Base-by-base conservation (phyloP, 208 protist genomes). In the Leishmania amazonensis region DNA sequence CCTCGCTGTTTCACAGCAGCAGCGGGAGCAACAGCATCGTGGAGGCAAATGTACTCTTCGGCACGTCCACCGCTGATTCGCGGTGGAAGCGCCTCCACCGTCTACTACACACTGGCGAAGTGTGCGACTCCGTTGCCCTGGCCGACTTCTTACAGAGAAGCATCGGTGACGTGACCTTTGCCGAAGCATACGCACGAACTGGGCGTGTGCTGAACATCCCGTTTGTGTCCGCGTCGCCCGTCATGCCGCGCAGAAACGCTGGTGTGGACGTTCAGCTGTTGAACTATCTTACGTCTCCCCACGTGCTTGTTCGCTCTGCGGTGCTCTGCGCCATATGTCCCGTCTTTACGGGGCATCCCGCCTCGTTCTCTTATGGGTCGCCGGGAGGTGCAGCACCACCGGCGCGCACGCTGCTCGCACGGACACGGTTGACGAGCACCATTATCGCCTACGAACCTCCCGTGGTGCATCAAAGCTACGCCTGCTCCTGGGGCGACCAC, bases 141-240 rank as follows among this genome's bases (percentile, higher is more conserved):
- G 77, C 87, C 31, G 57, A 88, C 6, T 96, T 96, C 83, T 51
- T 88, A 54, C 83, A 87, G 53, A 75, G 81, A 42, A 89, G 82
- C 64, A 79, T 95, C 21, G 95, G 94, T 2, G 92, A 97, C 24
- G 77, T 95, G 7, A 97, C 94, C 13, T 97, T 98, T 83, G 72
- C 84, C 62, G 94, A 98, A 75, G 94, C 94, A 13, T 98, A 95
- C 78, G 71, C 89, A 54, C 76, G 73, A 47, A 97, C 94, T 6
- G 91, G 93, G 24, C 87, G 90, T 28, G 85, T 95, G 35, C 79
- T 98, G 70, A 97, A 98, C 85, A 95, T 98, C 54, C 88, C 88
- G 17, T 94, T 90, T 75, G 72, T 75, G 31, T 64, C 85, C 11
- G 78, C 81, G n/a, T 54, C 45, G 11, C 38, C 19, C 57, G 76